Base-by-base conservation (phyloP, 371 early-diverging fungal species). In the Mucor plumbeus region DNA sequence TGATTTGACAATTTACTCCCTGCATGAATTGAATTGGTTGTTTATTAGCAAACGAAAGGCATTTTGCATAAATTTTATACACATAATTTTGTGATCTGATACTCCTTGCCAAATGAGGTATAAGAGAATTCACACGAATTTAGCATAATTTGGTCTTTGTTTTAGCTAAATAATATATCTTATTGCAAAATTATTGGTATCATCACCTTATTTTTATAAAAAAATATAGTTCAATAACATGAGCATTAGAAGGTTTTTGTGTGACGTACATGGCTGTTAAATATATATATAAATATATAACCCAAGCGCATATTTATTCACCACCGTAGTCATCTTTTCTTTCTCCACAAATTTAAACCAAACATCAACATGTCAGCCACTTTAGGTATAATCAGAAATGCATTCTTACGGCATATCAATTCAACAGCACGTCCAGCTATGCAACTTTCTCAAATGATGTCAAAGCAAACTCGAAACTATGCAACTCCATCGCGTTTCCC, bases 401-500 rank as follows among this genome's bases (percentile, higher is more conserved):
- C 44, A 6, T 44, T 44, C 15, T 44, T 44, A 44, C 44, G 44
- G 44, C 44, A 44, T 17, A 4, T 44, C 17, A 44, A 44, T 26
- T 3, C 1, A 1, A 3, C 26, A 26, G 26, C 3, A 26, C 26
- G 26, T 15, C 44, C 44, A 7, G 15, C 44, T n/a, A n/a, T 6
- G n/a, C 17, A 15, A 15, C 8, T n/a, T 15, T 6, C 44, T n/a
- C 5, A 7, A 5, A 6, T 17, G 17, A 7, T 44, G n/a, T 6
- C 5, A 0, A 44, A n/a, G 7, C 44, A n/a, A 44, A 53, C 56
- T 35, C 56, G 56, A 35, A 56, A 9, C 36, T 60, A 44, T 9
- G 60, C 60, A 60, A 44, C 60, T 4, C 39, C 33, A 35, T 59
- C 59, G 21, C 59, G 59, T 21, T 54, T 40, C 26, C 38, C 67